A percentile compares a stretch with the other conserved stretches of the same genome.
These are phyloP conservation scores for Fusarium anguioides DNA, from an alignment of 2,329 filamentous ascomycete genomes.

Conservation along the genomic window DNA sequence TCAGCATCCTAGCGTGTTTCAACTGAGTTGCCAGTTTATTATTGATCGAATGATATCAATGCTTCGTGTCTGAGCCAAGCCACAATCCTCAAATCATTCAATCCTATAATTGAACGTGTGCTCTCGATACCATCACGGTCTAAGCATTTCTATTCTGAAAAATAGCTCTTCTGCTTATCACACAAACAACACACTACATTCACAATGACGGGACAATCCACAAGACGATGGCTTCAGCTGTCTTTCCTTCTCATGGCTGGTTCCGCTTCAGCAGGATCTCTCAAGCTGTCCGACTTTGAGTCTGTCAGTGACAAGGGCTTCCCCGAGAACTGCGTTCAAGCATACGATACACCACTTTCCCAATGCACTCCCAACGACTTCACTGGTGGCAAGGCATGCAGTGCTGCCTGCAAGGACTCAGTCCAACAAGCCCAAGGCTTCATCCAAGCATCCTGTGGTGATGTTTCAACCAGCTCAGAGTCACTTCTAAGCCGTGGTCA, in stretches of 20 bases:
- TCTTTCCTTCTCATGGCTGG: slow-evolving; percentile 40
- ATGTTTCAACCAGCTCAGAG: slow-evolving; percentile 38
- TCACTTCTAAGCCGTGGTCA: slow-evolving; percentile 54
- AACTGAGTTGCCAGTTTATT: slow-evolving; percentile 39
- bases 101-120: slow-evolving; percentile 29
- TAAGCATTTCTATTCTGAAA: not conserved
- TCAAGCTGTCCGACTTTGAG: slow-evolving; percentile 56
- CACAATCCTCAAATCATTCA: not conserved
- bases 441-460: slow-evolving; percentile 46
- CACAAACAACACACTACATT: not conserved
- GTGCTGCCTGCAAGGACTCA: slow-evolving; percentile 49
- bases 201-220: slow-evolving; percentile 32
- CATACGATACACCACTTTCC: slow-evolving; percentile 56
- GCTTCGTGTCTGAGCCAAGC: slow-evolving; percentile 18
- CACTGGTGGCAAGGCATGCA: slow-evolving; percentile 54
- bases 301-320: slow-evolving; percentile 52
- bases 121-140: not conserved
- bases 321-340: slow-evolving; percentile 53
- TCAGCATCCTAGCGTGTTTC: slow-evolving; percentile 42
- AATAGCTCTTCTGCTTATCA: not conserved
- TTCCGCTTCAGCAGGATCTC: slow-evolving; percentile 37
- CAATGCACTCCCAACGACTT: slow-evolving; percentile 52
- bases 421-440: slow-evolving; percentile 44
- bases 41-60: slow-evolving; percentile 34
- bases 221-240: slow-evolving; percentile 42